These are phyloP conservation scores for Pseudopithomyces chartarum DNA, from an alignment of 2,329 filamentous ascomycete genomes.

Conservation along the genomic window DNA sequence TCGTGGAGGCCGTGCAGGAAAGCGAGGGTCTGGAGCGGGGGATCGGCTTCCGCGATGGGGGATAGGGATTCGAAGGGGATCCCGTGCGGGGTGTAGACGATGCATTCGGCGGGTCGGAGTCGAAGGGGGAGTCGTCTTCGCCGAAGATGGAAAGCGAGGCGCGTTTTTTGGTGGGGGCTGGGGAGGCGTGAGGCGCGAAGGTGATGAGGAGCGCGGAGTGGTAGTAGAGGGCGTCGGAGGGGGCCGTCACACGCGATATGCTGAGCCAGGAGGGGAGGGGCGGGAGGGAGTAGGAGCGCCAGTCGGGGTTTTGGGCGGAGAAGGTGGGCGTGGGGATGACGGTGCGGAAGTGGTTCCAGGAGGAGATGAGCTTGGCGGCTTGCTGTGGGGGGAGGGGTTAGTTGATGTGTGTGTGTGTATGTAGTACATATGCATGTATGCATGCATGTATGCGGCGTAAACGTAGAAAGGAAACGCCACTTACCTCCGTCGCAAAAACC, in stretches of 20 bases:
- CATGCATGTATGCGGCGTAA: not conserved
- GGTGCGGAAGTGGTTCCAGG: slow-evolving; percentile 64
- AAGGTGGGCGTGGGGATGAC: slow-evolving; percentile 60
- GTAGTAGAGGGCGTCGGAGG: slow-evolving; percentile 62
- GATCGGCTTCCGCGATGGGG: slow-evolving; percentile 50
- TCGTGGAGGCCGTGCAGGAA: slow-evolving; percentile 70
- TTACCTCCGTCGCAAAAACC: slow-evolving; percentile 61
- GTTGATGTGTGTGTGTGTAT: too few species aligned
- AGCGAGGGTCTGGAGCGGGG: slow-evolving; percentile 59
- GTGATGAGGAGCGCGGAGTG: slow-evolving; percentile 63
- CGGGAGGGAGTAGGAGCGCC: slow-evolving; percentile 51
- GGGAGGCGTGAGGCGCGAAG: slow-evolving; percentile 51
- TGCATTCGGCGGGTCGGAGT: slow-evolving; percentile 53
- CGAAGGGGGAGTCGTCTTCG: slow-evolving; percentile 23
- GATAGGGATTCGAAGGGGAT: slow-evolving; percentile 56
- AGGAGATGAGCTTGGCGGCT: slow-evolving; percentile 61
- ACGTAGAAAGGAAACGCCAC: not conserved
- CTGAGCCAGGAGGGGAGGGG: slow-evolving; percentile 65
- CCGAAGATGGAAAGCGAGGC: slow-evolving; percentile 37
- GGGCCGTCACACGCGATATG: slow-evolving; percentile 61
- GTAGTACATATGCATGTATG: too few species aligned
- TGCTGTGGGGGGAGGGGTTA: slow-evolving; percentile 42
- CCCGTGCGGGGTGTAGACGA: slow-evolving; percentile 70
- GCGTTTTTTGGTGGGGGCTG: slow-evolving; percentile 35
- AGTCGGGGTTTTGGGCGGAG: slow-evolving; percentile 45